A percentile compares a stretch with the other conserved stretches of the same genome.
Conservation (phyloP, 2,329 filamentous ascomycete genomes). For the Salinomyces thailandicus region DNA sequence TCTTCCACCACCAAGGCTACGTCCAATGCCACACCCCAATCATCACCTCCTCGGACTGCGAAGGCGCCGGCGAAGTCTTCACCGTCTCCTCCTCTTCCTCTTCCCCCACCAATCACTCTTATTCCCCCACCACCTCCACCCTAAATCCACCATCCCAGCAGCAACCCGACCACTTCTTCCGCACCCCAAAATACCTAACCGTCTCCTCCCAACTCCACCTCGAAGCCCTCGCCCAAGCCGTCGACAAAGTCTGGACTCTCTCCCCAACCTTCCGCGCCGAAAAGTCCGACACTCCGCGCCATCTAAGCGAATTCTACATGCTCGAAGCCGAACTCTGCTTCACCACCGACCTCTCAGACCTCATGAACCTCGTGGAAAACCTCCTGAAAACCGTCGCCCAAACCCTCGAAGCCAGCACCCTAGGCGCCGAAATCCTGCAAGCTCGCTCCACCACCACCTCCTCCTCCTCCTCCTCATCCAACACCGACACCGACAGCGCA, state of each 20-base stretch:
- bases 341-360: conserved; percentile 53
- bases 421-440: conserved; percentile 46
- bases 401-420: conserved; percentile 38
- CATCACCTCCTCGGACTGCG: conserved; percentile 93
- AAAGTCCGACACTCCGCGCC: conserved; percentile 81
- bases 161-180: conserved; percentile 57
- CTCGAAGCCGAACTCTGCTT: conserved; percentile 86
- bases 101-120: conserved; percentile 4
- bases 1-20: conserved; percentile 62
- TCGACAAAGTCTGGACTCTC: conserved; percentile 86
- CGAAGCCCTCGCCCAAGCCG: conserved; percentile 77
- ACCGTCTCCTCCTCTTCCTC: conserved; percentile 40
- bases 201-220: conserved; percentile 92
- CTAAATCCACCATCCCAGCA: conserved; percentile 29
- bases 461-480: not conserved
- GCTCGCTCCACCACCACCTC: conserved; percentile 4
- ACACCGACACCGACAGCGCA: conserved; percentile 15
- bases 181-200: conserved; percentile 80
- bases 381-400: conserved; percentile 55
- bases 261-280: conserved; percentile 92
- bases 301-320: conserved; percentile 98
- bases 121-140: conserved; percentile 26
- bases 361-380: conserved; percentile 73
- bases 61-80: conserved; percentile 93
- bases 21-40: conserved; percentile 85